phyloP scores from a whole-genome alignment of 108 stramenopile species.

The Ochromonas danica region DNA sequence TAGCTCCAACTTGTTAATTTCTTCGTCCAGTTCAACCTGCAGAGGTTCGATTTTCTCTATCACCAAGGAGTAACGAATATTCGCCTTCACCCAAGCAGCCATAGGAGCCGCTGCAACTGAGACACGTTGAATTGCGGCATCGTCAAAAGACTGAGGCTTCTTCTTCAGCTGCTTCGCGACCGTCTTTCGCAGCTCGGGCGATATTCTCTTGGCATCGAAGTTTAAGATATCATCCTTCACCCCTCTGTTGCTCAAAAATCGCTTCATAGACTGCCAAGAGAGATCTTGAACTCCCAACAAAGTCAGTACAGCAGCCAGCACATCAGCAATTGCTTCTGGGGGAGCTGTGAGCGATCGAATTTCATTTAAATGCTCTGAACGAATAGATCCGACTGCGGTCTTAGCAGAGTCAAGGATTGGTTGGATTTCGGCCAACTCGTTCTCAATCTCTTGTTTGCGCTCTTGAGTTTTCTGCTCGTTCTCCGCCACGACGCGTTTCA shows the following conservation, averaged over 20 bases:
- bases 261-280: conserved; percentile 62
- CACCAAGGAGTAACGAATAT: conserved; percentile 58
- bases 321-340: conserved; percentile 62
- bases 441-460: conserved; percentile 58
- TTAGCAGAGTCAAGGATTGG: conserved; percentile 63
- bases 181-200: conserved; percentile 49
- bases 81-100: conserved; percentile 65
- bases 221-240: conserved; percentile 65
- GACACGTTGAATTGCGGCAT: conserved; percentile 56
- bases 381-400: conserved; percentile 61
- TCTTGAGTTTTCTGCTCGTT: conserved; percentile 52
- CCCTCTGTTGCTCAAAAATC: conserved; percentile 60
- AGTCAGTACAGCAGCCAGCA: conserved; percentile 59
- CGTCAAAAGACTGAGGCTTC: conserved; percentile 58
- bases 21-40: conserved; percentile 53
- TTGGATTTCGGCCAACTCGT: conserved; percentile 56
- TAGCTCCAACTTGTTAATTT: conserved; percentile 45
- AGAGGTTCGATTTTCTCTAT: conserved; percentile 62
- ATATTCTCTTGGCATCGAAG: conserved; percentile 59
- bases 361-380: conserved; percentile 60
- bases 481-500: conserved; percentile 45
- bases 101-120: conserved; percentile 62
- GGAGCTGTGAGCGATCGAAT: conserved; percentile 60
- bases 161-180: conserved; percentile 54
- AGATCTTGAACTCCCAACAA: conserved; percentile 60